These are phyloP conservation scores for Tagetes patula DNA, from an alignment of 129 eudicot species.

Conservation along the genomic window DNA sequence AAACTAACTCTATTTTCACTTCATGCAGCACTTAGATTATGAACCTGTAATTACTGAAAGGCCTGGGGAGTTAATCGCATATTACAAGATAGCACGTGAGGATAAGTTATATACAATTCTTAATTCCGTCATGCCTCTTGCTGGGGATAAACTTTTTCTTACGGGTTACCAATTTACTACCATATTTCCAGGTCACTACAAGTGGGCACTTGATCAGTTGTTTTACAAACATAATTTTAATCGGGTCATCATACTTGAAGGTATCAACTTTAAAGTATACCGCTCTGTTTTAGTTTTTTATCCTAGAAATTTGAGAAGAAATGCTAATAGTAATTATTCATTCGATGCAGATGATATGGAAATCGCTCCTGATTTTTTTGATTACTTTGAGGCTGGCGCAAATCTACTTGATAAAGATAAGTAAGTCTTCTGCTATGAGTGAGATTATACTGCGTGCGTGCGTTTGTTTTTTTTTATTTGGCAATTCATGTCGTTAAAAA, in stretches of 20 bases:
- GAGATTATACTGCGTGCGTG: no score
- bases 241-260: constrained; percentile 90
- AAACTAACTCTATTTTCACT: neutral
- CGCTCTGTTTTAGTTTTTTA: constrained; percentile 8
- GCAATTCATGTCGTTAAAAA: neutral
- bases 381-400: constrained; percentile 98
- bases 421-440: constrained; percentile 40
- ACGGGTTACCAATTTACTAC: constrained; percentile 3
- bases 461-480: neutral
- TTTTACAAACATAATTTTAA: constrained; percentile 75
- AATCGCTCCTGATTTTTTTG: constrained; percentile 89
- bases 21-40: constrained; percentile 75
- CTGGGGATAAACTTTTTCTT: neutral
- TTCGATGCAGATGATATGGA: constrained; percentile 93
- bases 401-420: constrained; percentile 76
- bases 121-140: constrained; percentile 12
- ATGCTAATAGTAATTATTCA: constrained; percentile 10
- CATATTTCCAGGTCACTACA: constrained; percentile 79
- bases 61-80: constrained; percentile 94
- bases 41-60: constrained; percentile 75
- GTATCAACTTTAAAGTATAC: constrained; percentile 27
- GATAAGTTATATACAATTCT: neutral
- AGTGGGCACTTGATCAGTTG: constrained; percentile 93
- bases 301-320: neutral
- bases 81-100: constrained; percentile 97